Evolutionary conservation across 2,329 filamentous ascomycete species (phyloP).

Genomic region (Cladosporium sp.): DNA sequence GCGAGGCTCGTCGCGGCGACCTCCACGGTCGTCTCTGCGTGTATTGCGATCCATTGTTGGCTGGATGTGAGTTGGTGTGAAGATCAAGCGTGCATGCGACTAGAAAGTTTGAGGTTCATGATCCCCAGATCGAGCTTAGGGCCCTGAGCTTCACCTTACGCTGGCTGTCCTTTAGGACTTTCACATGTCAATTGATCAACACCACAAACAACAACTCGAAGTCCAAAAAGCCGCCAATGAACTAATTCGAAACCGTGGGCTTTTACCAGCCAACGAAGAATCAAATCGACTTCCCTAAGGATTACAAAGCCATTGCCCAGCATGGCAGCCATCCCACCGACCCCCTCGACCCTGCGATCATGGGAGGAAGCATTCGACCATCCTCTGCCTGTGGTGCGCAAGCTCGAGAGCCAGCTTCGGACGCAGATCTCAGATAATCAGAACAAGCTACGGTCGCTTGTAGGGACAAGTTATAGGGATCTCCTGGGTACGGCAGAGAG

Average conservation of each 20-base stretch:
- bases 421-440: constrained; percentile 58
- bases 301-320: not conserved
- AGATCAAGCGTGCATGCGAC: constrained; percentile 1
- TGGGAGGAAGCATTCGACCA: constrained; percentile 67
- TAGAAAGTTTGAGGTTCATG: constrained; percentile 10
- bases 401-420: constrained; percentile 60
- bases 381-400: constrained; percentile 57
- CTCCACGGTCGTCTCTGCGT: constrained; percentile 20
- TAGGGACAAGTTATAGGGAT: constrained; percentile 73
- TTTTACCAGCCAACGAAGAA: not conserved
- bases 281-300: not conserved
- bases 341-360: constrained; percentile 48
- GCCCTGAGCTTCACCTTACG: constrained; percentile 3
- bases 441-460: constrained; percentile 61
- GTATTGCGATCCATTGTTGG: constrained; percentile 25
- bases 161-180: constrained; percentile 1
- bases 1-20: constrained; percentile 23
- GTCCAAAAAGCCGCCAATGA: not conserved
- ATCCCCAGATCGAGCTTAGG: constrained; percentile 5
- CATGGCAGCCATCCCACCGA: constrained; percentile 10
- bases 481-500: constrained; percentile 86
- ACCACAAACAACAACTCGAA: not conserved
- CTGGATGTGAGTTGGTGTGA: constrained; percentile 1
- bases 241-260: not conserved
- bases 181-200: constrained; percentile 6